Evolutionary conservation across 177 flowering plant genomes (phyloP).

Genomic region (Telopea speciosissima): DNA sequence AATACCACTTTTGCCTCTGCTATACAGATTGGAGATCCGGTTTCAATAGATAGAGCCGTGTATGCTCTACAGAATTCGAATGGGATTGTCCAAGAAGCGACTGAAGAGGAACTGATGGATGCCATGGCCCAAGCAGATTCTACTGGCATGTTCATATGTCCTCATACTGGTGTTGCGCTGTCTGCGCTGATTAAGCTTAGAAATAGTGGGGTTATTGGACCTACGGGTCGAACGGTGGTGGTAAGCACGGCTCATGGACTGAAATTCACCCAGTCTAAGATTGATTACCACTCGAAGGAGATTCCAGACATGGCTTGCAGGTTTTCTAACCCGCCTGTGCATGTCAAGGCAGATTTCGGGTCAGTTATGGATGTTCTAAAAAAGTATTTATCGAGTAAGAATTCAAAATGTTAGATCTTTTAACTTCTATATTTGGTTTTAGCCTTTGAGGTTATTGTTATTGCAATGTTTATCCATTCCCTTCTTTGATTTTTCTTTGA

Average conservation of each 20-base stretch:
- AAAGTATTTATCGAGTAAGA: conserved; percentile 34
- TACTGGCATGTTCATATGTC: conserved; percentile 57
- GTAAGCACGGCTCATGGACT: conserved; percentile 64
- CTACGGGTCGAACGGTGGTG: conserved; percentile 45
- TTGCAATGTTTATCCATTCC: conserved; percentile 5
- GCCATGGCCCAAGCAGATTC: conserved; percentile 53
- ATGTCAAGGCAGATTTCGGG: conserved; percentile 57
- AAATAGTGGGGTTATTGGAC: conserved; percentile 41
- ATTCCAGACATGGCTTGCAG: conserved; percentile 48
- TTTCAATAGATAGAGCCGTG: conserved; percentile 57
- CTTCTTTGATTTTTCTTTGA: background rate
- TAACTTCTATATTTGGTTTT: background rate
- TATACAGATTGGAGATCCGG: conserved; percentile 65
- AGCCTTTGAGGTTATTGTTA: background rate
- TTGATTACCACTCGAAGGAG: conserved; percentile 47
- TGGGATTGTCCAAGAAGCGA: conserved; percentile 62
- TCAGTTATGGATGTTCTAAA: conserved; percentile 56
- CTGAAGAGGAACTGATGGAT: conserved; percentile 67
- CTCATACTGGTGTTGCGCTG: conserved; percentile 62
- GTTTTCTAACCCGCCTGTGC: conserved; percentile 46
- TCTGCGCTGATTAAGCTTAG: conserved; percentile 51
- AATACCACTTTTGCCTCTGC: conserved; percentile 54
- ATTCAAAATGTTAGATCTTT: conserved; percentile 4
- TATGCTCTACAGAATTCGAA: conserved; percentile 40
- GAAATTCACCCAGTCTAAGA: conserved; percentile 57